Evolutionary conservation across 208 protist species (phyloP), one percentile per base, ranked within the genome.

Genomic region (Giardia duodenalis): DNA sequence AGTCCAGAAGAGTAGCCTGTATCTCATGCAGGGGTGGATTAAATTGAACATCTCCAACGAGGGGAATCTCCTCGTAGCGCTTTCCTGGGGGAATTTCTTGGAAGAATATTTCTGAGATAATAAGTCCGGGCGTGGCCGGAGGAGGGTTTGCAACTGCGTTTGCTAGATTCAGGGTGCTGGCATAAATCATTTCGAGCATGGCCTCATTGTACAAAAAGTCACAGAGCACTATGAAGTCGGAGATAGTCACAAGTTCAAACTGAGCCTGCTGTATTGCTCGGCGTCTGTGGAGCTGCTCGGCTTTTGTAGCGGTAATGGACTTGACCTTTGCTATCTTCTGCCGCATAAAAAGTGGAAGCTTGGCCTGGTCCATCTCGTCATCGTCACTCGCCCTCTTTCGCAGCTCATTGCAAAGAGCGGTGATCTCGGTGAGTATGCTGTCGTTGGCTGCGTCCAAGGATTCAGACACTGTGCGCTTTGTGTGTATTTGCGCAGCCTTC

Each of bases 181-280:
- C 10, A 30, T 76, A 76, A 42, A 91, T 42, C 45, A 91, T 46
- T n/a, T 47, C 10, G 2, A 91, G 44, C n/a, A 91, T 48, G 45
- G 44, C 88, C 45, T 91, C 88, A 2, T 47, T 91, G 45, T 42
- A 91, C 46, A 91, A 2, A 42, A 48, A 91, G 44, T 91, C 88
- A 42, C 2, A 4, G 44, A 47, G 44, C 4, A 4, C 39, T 19
- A 91, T 48, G 1, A 91, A 47, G 2, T 91, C 47, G 43, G 2
- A 46, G 45, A 91, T 91, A 19, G 2, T 47, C 45, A 2, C n/a
- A 30, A 47, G 44, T 91, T 91, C 88, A 30, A 48, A 2, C 45
- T 91, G 44, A 46, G 88, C 88, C 45, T 22, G n/a, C 43, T n/a
- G n/a, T 19, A 91, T 47, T n/a, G 1, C 88, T 47, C 47, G 44